Conservation (phyloP, 495 filamentous ascomycete genomes). For the Pseudevernia furfuracea region DNA sequence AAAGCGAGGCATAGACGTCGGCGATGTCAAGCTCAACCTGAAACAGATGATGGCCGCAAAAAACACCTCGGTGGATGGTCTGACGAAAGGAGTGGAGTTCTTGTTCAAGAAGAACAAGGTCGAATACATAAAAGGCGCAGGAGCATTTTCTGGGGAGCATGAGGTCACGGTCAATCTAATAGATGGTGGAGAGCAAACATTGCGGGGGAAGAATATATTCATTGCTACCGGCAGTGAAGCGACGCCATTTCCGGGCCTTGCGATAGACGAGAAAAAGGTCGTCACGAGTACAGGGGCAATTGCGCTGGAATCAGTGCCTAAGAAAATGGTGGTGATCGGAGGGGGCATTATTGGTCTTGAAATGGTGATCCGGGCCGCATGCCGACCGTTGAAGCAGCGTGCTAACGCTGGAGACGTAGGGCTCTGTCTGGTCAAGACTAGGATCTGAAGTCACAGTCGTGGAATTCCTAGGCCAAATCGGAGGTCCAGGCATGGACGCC, state of each 20-base stretch:
- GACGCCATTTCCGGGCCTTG: constrained; percentile 91
- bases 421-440: constrained; percentile 91
- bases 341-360: constrained; percentile 98
- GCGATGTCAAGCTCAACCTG: constrained; percentile 93
- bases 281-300: constrained; percentile 94
- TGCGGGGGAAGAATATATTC: constrained; percentile 90
- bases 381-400: constrained; percentile 2
- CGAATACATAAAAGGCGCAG: constrained; percentile 91
- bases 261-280: constrained; percentile 94
- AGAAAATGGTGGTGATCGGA: constrained; percentile 97
- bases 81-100: constrained; percentile 97
- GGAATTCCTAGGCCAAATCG: constrained; percentile 92
- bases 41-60: constrained; percentile 96
- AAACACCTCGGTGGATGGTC: constrained; percentile 74
- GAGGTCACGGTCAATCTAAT: constrained; percentile 82
- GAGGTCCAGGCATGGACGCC: constrained; percentile 92
- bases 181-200: constrained; percentile 80
- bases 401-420: constrained; percentile 40
- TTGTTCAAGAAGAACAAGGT: constrained; percentile 98
- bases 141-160: constrained; percentile 77
- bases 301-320: constrained; percentile 77
- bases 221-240: constrained; percentile 92
- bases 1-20: constrained; percentile 92
- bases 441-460: constrained; percentile 94
- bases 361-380: constrained; percentile 52